Percentiles rank a stretch among this genome's conserved stretches.
phyloP scores from a whole-genome alignment of 805 yeast genomes.

The Candida alai region DNA sequence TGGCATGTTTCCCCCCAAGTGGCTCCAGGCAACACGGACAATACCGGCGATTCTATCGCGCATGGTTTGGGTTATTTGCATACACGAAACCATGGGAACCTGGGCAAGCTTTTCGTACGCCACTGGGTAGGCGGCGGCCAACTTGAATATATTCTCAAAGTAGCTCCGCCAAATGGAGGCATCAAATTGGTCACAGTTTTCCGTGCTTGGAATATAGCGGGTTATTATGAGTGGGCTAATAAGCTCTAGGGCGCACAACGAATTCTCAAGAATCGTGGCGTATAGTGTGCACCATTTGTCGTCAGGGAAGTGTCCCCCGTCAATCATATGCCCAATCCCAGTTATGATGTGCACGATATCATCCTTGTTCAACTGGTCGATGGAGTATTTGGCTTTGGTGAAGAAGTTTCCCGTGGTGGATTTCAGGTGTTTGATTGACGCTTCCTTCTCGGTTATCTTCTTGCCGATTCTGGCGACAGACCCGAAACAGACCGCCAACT shows the following conservation, averaged over 20 bases:
- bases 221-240: slow-evolving; percentile 46
- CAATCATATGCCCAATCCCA: slow-evolving; percentile 48
- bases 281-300: slow-evolving; percentile 71
- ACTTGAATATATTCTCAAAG: slow-evolving; percentile 50
- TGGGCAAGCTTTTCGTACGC: slow-evolving; percentile 66
- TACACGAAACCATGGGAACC: slow-evolving; percentile 69
- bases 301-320: slow-evolving; percentile 59
- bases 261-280: slow-evolving; percentile 53
- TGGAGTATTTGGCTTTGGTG: slow-evolving; percentile 39
- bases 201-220: slow-evolving; percentile 50
- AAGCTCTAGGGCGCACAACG: slow-evolving; percentile 52
- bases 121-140: slow-evolving; percentile 65
- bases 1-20: slow-evolving; percentile 63
- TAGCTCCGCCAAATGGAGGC: slow-evolving; percentile 67
- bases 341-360: slow-evolving; percentile 40
- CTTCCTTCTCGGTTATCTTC: slow-evolving; percentile 37
- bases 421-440: slow-evolving; percentile 38
- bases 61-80: slow-evolving; percentile 57
- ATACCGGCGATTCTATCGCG: slow-evolving; percentile 56
- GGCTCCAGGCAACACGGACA: slow-evolving; percentile 66
- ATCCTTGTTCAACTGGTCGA: slow-evolving; percentile 41
- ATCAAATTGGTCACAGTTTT: slow-evolving; percentile 51
- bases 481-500: slow-evolving; percentile 59
- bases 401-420: slow-evolving; percentile 31
- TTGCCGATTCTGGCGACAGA: slow-evolving; percentile 51